Base-by-base conservation (phyloP, 306 rosid species). In the Coriaria nepalensis region DNA sequence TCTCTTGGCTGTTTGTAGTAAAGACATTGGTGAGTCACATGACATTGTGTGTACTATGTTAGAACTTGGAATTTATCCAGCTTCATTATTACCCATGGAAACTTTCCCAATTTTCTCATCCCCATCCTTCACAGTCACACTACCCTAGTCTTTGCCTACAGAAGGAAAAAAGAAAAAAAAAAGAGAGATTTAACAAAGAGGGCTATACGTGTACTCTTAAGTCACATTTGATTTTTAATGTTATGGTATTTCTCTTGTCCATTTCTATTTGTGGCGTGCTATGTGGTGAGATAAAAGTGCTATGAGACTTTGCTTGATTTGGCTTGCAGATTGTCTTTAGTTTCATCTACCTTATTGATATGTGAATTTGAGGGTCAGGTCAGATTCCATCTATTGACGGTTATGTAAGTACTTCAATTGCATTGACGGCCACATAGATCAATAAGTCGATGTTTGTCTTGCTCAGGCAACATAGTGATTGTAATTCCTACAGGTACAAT, bases 111-210 rank as follows among this genome's bases (percentile, higher is more conserved):
- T 62, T 72, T 68, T 73, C 53, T 60, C 67, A 43, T 77, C 68
- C 66, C 64, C 77, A 63, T 77, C 75, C 73, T 68, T 20, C 29
- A 20, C 29, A 20, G 29, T 20, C 29, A 20, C 29, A 20, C 29
- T 20, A 20, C 29, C 29, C 29, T 20, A 20, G 29, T 20, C 29
- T 20, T 20, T 3, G 2, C 29, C 29, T 20, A 3, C 29, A 20
- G 29, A 20, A 20, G 29, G 3, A 20, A 20, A 20, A 20, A 20
- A 20, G 1, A 20, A 20, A 20, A 1, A 20, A 69, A 68, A 77
- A n/a, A n/a, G n/a, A n/a, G n/a, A 63, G 72, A 65, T 60, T 56
- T 69, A 83, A 83, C 75, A 67, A 70, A 82, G 93, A 86, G 72
- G 86, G 75, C 69, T 79, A 52, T 65, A 73, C 67, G 73, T 78